Evolutionary conservation across 163 green algal genomes (phyloP).

Genomic region (Smithsoniella earleae): DNA sequence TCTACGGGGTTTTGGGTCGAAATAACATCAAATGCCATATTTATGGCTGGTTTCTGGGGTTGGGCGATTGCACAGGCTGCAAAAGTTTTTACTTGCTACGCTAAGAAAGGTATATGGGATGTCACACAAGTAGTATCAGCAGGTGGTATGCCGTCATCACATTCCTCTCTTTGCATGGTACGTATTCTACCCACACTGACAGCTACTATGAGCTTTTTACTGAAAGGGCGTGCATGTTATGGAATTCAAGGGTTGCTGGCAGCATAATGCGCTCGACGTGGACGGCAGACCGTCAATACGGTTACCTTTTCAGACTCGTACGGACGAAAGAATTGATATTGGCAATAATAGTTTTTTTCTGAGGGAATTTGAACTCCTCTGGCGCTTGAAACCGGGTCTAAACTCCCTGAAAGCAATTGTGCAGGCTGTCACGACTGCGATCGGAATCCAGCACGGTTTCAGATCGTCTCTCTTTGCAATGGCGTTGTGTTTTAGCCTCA

Average conservation of each 20-base stretch:
- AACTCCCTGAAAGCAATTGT: no score
- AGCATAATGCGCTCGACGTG: conserved; percentile 15
- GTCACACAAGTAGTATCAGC: conserved; percentile 62
- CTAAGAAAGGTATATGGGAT: conserved; percentile 69
- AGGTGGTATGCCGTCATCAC: conserved; percentile 89
- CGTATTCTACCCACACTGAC: not conserved
- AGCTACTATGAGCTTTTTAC: no score
- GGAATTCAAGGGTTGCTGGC: conserved; percentile 26
- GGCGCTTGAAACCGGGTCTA: no score
- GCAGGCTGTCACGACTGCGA: conserved; percentile 72
- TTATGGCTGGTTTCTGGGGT: conserved; percentile 73
- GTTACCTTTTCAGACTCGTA: conserved; percentile 1
- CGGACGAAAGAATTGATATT: no score
- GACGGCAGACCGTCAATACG: not conserved
- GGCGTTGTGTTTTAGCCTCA: conserved; percentile 65
- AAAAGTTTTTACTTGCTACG: conserved; percentile 82
- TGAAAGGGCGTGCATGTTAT: no score
- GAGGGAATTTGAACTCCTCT: no score
- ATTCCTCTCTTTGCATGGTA: conserved; percentile 75
- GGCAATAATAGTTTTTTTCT: no score
- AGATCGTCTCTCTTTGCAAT: conserved; percentile 68
- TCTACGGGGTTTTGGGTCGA: conserved; percentile 14
- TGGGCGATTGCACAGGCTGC: conserved; percentile 74
- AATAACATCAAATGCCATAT: conserved; percentile 64
- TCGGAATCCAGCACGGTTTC: conserved; percentile 69